phyloP scores from a whole-genome alignment of 1,139 yeast species.

The Hemisphaericaspora lyxosophila region DNA sequence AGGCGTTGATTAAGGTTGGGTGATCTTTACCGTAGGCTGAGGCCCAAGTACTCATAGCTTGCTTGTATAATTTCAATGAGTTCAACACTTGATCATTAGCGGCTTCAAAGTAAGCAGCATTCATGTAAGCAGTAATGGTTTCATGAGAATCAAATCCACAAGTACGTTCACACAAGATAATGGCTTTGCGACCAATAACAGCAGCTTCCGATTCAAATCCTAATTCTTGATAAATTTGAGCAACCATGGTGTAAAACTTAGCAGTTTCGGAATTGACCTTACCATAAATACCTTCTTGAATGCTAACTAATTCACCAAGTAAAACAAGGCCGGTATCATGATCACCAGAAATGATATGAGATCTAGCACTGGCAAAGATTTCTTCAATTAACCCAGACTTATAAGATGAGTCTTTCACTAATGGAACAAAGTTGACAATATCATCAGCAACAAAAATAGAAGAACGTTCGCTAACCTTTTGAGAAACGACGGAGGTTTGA shows the following conservation, averaged over 20 bases:
- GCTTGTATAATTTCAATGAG: slow-evolving; percentile 61
- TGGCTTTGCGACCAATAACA: slow-evolving; percentile 68
- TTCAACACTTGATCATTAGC: slow-evolving; percentile 58
- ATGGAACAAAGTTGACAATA: slow-evolving; percentile 67
- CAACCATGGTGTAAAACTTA: slow-evolving; percentile 60
- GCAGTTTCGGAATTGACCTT: slow-evolving; percentile 78
- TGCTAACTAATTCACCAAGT: slow-evolving; percentile 65
- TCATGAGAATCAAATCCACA: slow-evolving; percentile 80
- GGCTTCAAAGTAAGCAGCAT: slow-evolving; percentile 73
- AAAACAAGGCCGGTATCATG: slow-evolving; percentile 56
- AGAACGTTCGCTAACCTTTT: slow-evolving; percentile 23
- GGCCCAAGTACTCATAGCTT: slow-evolving; percentile 60
- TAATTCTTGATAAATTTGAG: slow-evolving; percentile 66
- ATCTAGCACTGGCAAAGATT: slow-evolving; percentile 69
- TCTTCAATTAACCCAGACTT: slow-evolving; percentile 73
- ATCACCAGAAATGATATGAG: slow-evolving; percentile 35
- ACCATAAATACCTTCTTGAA: slow-evolving; percentile 85
- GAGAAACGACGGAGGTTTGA: slow-evolving; percentile 24
- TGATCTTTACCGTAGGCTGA: slow-evolving; percentile 58
- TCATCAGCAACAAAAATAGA: slow-evolving; percentile 59
- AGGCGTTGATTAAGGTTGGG: slow-evolving; percentile 67
- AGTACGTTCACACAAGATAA: slow-evolving; percentile 74
- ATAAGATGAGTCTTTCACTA: slow-evolving; percentile 68
- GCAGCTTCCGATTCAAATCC: slow-evolving; percentile 62
- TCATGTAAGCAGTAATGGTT: slow-evolving; percentile 68